Evolutionary conservation across 73 alveolate species (phyloP), one percentile per base, ranked within the genome.

Genomic region (Paramecium bursaria): DNA sequence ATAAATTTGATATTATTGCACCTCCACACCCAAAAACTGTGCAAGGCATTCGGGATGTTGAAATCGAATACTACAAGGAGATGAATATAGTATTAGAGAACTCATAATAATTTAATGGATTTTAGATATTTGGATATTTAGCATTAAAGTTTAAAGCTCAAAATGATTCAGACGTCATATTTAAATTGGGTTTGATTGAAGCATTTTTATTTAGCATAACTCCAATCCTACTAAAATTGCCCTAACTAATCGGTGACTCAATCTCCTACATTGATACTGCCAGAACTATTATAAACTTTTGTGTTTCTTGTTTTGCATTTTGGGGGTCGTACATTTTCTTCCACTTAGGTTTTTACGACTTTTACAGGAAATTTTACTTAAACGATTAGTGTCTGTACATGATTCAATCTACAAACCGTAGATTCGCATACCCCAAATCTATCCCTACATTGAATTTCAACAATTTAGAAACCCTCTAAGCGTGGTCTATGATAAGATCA

Each of bases 401-500:
- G 10, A 39, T 67, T 0, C 26, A 67, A 42, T 53, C 44, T 3
- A 42, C 42, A 39, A 39, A n/a, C 22, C 60, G 44, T 35, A 13
- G 44, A 6, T 6, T 35, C 9, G 55, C 22, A 31, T 35, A 31
- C 2, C 22, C 35, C 3, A 67, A 67, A 67, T 67, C 44, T 39
- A 4, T 67, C 21, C 82, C 82, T 17, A 67, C 82, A 0, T 3
- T 67, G 14, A 67, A 67, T 23, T 67, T 67, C 13, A 67, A 67
- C 44, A 67, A 67, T 39, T 14, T 42, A 5, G 22, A 42, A n/a
- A 67, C 53, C 7, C 44, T 42, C 46, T 14, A 67, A 67, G 82
- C 82, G 1, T 67, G 82, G 82, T 67, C 82, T 5, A 67, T 67
- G 82, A 33, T 67, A 35, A 67, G 82, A 42, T 53, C 82, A 39